phyloP scores from a whole-genome alignment of 441 rosid species.

The Isatis lusitanica region DNA sequence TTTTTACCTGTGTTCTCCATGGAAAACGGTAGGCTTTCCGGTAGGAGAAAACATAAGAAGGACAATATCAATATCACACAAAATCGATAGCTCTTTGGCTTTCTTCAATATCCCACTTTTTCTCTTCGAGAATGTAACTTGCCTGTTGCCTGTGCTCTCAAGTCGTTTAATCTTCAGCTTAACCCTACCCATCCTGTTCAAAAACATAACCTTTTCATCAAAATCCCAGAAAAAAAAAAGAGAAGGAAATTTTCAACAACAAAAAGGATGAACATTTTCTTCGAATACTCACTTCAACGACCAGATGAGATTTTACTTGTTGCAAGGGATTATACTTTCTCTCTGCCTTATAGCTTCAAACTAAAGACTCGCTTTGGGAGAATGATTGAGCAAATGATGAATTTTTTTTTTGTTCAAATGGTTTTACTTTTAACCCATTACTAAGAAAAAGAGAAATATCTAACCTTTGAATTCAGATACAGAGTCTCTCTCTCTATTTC shows the following conservation, averaged over 20 bases:
- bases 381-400: neutral
- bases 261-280: neutral
- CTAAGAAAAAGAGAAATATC: neutral
- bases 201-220: neutral
- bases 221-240: neutral
- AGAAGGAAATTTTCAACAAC: too few relatives aligned
- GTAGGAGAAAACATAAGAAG: constrained; percentile 68
- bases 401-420: neutral
- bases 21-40: constrained; percentile 50
- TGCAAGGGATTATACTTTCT: constrained; percentile 8
- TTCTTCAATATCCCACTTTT: constrained; percentile 55
- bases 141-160: constrained; percentile 55
- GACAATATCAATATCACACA: constrained; percentile 58
- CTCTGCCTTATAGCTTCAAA: neutral
- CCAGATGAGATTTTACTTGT: neutral
- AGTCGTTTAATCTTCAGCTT: constrained; percentile 60
- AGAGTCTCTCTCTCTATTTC: constrained; percentile 18
- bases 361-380: neutral
- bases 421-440: constrained; percentile 1
- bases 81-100: constrained; percentile 55
- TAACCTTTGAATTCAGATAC: constrained; percentile 18
- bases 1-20: constrained; percentile 53
- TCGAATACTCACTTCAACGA: constrained; percentile 25
- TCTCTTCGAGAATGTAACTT: constrained; percentile 58
- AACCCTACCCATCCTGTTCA: constrained; percentile 61